phyloP scores from a whole-genome alignment of 352 stramenopile species.

The Elongisporangium senticosum region DNA sequence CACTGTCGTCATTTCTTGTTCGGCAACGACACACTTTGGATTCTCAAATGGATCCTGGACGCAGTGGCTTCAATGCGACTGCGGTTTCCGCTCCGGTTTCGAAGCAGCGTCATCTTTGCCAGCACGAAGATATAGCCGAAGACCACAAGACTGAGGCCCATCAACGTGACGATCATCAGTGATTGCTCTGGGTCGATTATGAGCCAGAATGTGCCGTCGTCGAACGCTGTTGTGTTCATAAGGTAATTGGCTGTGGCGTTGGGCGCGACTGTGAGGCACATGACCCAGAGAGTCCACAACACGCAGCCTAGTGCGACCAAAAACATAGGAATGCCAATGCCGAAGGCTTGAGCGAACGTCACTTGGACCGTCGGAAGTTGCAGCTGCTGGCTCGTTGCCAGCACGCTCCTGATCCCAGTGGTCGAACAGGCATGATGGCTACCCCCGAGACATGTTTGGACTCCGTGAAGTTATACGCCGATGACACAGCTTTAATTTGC shows the following conservation, averaged over 20 bases:
- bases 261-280: constrained; percentile 17
- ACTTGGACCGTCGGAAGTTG: background rate
- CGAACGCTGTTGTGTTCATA: constrained; percentile 38
- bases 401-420: background rate
- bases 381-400: background rate
- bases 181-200: constrained; percentile 12
- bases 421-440: background rate
- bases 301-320: constrained; percentile 14
- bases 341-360: constrained; percentile 18
- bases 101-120: constrained; percentile 17
- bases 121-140: constrained; percentile 18
- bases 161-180: constrained; percentile 9
- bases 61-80: background rate
- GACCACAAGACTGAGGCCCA: constrained; percentile 9
- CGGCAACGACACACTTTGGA: background rate
- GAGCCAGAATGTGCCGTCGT: constrained; percentile 47
- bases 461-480: background rate
- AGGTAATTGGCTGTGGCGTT: constrained; percentile 34
- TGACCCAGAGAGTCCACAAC: constrained; percentile 26
- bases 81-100: constrained; percentile 1
- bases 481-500: background rate
- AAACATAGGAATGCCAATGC: constrained; percentile 9
- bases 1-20: background rate
- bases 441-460: background rate
- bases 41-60: background rate